Percentiles rank a stretch among this genome's conserved stretches.
Evolutionary conservation across 164 flowering plant genomes (phyloP).

Genomic region (Berberis vulgaris): DNA sequence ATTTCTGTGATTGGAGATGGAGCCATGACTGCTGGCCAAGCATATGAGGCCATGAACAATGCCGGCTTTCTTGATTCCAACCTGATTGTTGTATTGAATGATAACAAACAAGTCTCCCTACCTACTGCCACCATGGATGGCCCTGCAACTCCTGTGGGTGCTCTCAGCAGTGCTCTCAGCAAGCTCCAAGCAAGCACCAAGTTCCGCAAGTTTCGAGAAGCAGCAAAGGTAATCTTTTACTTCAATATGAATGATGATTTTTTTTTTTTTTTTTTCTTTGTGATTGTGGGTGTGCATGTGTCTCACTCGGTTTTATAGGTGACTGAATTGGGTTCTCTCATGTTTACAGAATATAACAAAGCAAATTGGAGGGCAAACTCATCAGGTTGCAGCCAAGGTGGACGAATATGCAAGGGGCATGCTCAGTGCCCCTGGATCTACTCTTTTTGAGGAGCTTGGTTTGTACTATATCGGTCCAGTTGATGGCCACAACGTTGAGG

Average conservation of each 20-base stretch:
- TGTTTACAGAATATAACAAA: conserved; percentile 49
- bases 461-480: conserved; percentile 88
- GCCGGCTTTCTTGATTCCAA: conserved; percentile 79
- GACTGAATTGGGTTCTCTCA: conserved; percentile 4
- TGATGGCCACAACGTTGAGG: conserved; percentile 73
- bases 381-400: conserved; percentile 73
- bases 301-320: not conserved
- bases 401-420: conserved; percentile 85
- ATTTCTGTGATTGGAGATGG: conserved; percentile 95
- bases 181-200: conserved; percentile 67
- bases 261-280: not conserved
- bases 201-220: conserved; percentile 70
- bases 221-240: conserved; percentile 51
- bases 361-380: conserved; percentile 63
- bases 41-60: conserved; percentile 94
- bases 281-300: not conserved
- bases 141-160: conserved; percentile 90
- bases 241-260: not conserved
- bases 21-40: conserved; percentile 98
- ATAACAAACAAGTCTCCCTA: conserved; percentile 83
- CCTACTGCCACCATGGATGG: conserved; percentile 95
- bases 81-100: conserved; percentile 71
- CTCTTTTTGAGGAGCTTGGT: conserved; percentile 85
- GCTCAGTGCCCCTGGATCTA: conserved; percentile 62
- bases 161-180: conserved; percentile 62